A percentile compares a stretch with the other conserved stretches of the same genome.
Conservation (phyloP, 306 rosid genomes). For the Prunus salicina region DNA sequence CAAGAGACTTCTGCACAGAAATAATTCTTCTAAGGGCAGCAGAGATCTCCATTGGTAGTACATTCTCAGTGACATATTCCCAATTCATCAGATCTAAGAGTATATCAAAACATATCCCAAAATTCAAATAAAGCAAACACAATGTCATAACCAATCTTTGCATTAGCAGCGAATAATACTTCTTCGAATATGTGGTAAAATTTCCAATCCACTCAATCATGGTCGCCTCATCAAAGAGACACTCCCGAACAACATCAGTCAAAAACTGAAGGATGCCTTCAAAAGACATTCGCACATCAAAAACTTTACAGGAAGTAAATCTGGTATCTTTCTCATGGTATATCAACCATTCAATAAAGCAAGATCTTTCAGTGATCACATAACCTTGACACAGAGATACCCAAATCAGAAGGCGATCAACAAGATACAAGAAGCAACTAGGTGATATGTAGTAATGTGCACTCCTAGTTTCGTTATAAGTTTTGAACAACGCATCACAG, state of each 20-base stretch:
- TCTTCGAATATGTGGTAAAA: constrained; percentile 8
- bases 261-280: constrained; percentile 17
- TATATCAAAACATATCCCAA: constrained; percentile 17
- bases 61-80: constrained; percentile 8
- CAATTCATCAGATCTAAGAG: constrained; percentile 28
- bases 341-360: constrained; percentile 62
- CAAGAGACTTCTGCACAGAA: background rate
- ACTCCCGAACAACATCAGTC: background rate
- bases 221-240: constrained; percentile 11
- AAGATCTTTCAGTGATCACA: constrained; percentile 49
- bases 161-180: constrained; percentile 34
- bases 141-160: constrained; percentile 37
- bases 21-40: constrained; percentile 19
- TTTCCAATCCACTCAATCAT: constrained; percentile 39
- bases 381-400: constrained; percentile 28
- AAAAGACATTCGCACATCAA: background rate
- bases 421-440: constrained; percentile 57
- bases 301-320: background rate
- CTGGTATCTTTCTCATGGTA: constrained; percentile 28
- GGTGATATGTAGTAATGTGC: constrained; percentile 47
- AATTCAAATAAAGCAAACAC: constrained; percentile 43
- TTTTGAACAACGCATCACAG: constrained; percentile 34
- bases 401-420: constrained; percentile 57
- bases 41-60: constrained; percentile 37
- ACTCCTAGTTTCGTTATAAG: constrained; percentile 36